These are phyloP conservation scores for Vitis riparia DNA, from an alignment of 164 flowering plant genomes.

Conservation along the genomic window DNA sequence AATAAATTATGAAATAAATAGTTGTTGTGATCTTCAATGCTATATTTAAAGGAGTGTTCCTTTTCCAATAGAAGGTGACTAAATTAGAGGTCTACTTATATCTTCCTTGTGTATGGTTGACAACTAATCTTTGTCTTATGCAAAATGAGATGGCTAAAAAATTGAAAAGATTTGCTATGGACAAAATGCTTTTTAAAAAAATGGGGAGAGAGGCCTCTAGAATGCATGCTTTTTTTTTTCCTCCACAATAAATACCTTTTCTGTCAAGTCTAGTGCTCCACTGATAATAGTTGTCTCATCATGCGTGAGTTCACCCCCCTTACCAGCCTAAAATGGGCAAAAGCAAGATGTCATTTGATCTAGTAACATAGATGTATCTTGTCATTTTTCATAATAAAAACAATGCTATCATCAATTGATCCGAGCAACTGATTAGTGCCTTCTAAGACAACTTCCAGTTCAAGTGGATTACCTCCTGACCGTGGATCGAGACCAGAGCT, in stretches of 20 bases:
- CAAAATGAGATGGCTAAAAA: neutral
- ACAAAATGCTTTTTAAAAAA: too few species aligned
- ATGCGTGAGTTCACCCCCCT: conserved; percentile 51
- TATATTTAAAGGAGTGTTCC: neutral
- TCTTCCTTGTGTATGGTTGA: neutral
- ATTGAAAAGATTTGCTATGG: neutral
- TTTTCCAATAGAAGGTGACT: neutral
- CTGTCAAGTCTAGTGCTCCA: conserved; percentile 48
- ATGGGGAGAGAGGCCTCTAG: neutral
- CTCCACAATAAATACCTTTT: conserved; percentile 65
- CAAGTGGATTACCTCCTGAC: conserved; percentile 68
- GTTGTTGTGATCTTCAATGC: neutral
- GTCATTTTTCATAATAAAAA: too few species aligned
- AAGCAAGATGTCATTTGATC: conserved; percentile 2
- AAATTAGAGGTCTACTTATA: neutral
- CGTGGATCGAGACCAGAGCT: conserved; percentile 91
- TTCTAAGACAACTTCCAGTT: too few species aligned
- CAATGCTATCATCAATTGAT: too few species aligned
- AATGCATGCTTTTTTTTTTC: neutral
- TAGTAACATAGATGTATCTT: too few species aligned
- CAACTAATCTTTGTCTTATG: neutral
- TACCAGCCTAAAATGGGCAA: conserved; percentile 32
- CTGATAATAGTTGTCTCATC: conserved; percentile 50
- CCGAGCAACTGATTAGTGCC: too few species aligned
- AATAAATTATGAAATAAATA: neutral